Percentiles rank a stretch among this genome's conserved stretches.
phyloP scores from a whole-genome alignment of 768 basidiomycete species.

The Leucosporidium scottii region DNA sequence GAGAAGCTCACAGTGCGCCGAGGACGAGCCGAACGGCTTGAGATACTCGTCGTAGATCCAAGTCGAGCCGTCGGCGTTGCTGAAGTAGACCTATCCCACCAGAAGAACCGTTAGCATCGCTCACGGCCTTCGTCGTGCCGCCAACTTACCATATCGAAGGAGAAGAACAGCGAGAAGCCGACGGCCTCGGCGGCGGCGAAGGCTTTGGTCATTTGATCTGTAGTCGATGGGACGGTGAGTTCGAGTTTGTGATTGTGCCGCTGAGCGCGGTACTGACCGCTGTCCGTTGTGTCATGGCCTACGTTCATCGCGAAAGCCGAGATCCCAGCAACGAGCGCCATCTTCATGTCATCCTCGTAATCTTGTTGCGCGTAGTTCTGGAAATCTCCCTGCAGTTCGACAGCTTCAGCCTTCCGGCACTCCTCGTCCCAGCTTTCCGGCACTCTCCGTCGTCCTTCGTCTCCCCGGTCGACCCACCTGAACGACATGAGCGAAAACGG shows the following conservation, averaged over 20 bases:
- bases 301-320: conserved; percentile 25
- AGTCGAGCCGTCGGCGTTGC: neutral
- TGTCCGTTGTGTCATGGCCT: conserved; percentile 2
- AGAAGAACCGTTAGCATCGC: neutral
- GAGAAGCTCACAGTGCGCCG: conserved; percentile 3
- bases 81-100: conserved; percentile 5
- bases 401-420: too few species aligned
- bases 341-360: neutral
- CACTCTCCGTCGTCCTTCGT: neutral
- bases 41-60: conserved; percentile 10
- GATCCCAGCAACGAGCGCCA: conserved; percentile 7
- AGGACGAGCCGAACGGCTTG: neutral
- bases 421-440: too few species aligned
- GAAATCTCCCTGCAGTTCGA: conserved; percentile 5
- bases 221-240: too few species aligned
- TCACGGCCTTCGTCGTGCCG: accelerated
- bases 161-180: conserved; percentile 19
- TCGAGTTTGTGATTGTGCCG: too few species aligned
- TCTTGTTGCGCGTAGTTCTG: conserved; percentile 12
- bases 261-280: too few species aligned
- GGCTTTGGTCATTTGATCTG: conserved; percentile 4
- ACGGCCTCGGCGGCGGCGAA: conserved; percentile 14
- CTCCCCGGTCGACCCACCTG: neutral
- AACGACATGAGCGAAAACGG: neutral
- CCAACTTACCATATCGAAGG: conserved; percentile 17